These are phyloP conservation scores for Aspergillus kassunensis DNA, from an alignment of 495 filamentous ascomycete genomes.

Conservation along the genomic window DNA sequence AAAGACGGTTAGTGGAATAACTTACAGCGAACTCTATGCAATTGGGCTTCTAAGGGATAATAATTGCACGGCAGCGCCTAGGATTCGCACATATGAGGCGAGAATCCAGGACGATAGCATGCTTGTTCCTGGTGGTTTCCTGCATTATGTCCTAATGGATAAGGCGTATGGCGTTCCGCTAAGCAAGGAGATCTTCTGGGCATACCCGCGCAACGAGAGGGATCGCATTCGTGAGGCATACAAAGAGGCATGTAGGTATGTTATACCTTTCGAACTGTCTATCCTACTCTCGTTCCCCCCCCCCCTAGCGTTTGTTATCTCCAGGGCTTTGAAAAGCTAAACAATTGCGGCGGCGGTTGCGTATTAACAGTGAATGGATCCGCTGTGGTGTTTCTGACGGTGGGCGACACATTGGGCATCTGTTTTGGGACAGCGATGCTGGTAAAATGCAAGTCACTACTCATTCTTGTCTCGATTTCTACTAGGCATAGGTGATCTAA, in stretches of 20 bases:
- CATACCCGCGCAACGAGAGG: background rate
- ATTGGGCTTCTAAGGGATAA: background rate
- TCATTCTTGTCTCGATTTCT: too few species aligned
- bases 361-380: too few species aligned
- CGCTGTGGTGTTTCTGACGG: too few species aligned
- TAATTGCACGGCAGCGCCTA: background rate
- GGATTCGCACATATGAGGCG: background rate
- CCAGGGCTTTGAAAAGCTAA: too few species aligned
- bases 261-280: background rate
- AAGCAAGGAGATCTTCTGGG: background rate
- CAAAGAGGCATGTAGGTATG: background rate
- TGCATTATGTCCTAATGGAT: background rate
- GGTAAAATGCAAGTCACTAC: too few species aligned
- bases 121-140: background rate
- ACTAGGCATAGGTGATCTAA: too few species aligned
- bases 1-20: background rate
- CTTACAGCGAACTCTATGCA: background rate
- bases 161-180: background rate
- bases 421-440: too few species aligned
- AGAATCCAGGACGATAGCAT: background rate
- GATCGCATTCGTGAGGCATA: background rate
- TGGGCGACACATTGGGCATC: too few species aligned
- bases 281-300: too few species aligned
- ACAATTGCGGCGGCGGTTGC: too few species aligned
- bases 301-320: too few species aligned